These are phyloP conservation scores for Durotheca rogersii DNA, from an alignment of 495 filamentous ascomycete species.

Conservation along the genomic window DNA sequence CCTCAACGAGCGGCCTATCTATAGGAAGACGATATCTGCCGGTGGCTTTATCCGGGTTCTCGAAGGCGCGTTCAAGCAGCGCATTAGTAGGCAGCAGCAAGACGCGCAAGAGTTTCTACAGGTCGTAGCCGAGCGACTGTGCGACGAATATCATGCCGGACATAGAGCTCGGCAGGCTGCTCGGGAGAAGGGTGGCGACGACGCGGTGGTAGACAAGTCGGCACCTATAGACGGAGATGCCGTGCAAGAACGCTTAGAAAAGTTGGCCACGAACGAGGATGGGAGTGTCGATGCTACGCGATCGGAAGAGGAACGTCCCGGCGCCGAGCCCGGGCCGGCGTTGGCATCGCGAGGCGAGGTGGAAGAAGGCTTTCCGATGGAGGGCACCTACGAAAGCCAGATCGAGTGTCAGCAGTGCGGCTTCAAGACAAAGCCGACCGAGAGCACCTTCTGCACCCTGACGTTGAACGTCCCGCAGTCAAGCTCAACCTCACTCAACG, in stretches of 20 bases:
- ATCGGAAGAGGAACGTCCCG: constrained; percentile 21
- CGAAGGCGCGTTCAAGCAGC: constrained; percentile 82
- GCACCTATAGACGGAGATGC: constrained; percentile 25
- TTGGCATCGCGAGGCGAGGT: constrained; percentile 24
- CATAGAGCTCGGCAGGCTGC: constrained; percentile 61
- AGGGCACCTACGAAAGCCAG: constrained; percentile 84
- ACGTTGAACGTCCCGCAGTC: constrained; percentile 87
- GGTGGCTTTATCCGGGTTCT: constrained; percentile 73
- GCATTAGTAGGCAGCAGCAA: constrained; percentile 91
- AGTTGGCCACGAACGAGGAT: constrained; percentile 15
- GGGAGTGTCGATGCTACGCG: constrained; percentile 6
- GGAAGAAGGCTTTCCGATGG: constrained; percentile 81
- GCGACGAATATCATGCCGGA: constrained; percentile 90
- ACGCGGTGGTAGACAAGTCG: constrained; percentile 2
- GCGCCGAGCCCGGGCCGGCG: constrained; percentile 13
- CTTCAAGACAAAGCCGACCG: constrained; percentile 80
- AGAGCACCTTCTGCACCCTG: constrained; percentile 85
- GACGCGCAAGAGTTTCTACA: constrained; percentile 99
- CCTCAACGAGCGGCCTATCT: constrained; percentile 93
- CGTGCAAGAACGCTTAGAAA: constrained; percentile 25
- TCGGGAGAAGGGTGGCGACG: constrained; percentile 15
- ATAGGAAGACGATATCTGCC: constrained; percentile 90
- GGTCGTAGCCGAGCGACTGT: constrained; percentile 85
- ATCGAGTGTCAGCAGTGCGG: constrained; percentile 88
- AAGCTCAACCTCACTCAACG: constrained; percentile 49